A percentile compares a stretch with the other conserved stretches of the same genome.
These are phyloP conservation scores for Melaleuca alternifolia DNA, from an alignment of 345 rosid species.

Conservation along the genomic window DNA sequence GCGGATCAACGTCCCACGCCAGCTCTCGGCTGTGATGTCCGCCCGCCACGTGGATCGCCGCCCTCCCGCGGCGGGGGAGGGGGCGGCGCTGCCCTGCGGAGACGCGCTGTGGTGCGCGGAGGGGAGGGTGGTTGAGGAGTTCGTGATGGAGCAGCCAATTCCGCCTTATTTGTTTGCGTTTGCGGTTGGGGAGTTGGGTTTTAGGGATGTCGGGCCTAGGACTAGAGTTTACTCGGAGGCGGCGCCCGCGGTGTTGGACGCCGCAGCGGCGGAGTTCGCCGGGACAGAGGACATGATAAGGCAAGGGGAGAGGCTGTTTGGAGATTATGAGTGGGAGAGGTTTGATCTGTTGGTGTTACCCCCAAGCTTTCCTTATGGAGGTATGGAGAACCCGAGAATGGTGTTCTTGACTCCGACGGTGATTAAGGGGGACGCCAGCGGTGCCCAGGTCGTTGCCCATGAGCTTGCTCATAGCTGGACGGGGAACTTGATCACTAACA, in stretches of 20 bases:
- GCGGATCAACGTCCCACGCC: constrained; percentile 44
- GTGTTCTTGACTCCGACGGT: constrained; percentile 86
- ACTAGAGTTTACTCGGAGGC: constrained; percentile 73
- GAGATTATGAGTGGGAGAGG: constrained; percentile 81
- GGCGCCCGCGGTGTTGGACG: constrained; percentile 39
- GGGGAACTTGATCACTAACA: constrained; percentile 80
- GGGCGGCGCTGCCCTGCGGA: constrained; percentile 5
- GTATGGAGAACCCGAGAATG: constrained; percentile 94
- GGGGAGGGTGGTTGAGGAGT: constrained; percentile 77
- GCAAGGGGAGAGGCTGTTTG: constrained; percentile 76
- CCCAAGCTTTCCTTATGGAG: constrained; percentile 88
- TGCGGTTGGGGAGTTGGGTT: constrained; percentile 81
- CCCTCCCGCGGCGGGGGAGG: constrained; percentile 41
- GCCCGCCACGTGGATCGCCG: constrained; percentile 63
- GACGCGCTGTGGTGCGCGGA: constrained; percentile 53
- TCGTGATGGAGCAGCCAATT: constrained; percentile 77
- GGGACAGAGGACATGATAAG: constrained; percentile 88
- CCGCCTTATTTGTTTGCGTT: constrained; percentile 94
- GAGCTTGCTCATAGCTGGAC: constrained; percentile 98
- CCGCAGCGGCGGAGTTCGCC: constrained; percentile 73
- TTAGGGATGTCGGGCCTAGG: constrained; percentile 79
- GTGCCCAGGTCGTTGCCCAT: constrained; percentile 87
- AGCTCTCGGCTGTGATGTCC: constrained; percentile 84
- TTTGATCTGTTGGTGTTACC: constrained; percentile 85
- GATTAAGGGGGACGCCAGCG: constrained; percentile 78